These are phyloP conservation scores for Chenopodium berlandieri DNA, from an alignment of 148 eudicot genomes.

Conservation along the genomic window DNA sequence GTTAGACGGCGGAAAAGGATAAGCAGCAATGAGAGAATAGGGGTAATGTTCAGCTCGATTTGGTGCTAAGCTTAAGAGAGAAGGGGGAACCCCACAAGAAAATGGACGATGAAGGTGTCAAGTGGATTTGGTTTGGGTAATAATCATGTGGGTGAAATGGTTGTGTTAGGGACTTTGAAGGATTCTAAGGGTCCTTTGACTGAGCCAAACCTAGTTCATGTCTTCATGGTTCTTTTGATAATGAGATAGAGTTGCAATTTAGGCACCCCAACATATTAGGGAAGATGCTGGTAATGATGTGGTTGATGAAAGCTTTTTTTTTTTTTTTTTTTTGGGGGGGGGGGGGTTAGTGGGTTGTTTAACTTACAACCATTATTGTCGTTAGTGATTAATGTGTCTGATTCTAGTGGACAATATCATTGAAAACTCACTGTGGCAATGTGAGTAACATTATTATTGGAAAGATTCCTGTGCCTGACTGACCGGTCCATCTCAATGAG, in stretches of 20 bases:
- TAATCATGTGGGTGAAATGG: constrained; percentile 5
- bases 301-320: constrained; percentile 7
- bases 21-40: not conserved
- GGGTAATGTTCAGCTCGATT: constrained; percentile 21
- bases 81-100: constrained; percentile 31
- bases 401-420: too few relatives aligned
- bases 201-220: constrained; percentile 37
- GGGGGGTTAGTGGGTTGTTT: too few relatives aligned
- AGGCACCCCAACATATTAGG: not conserved
- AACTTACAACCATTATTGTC: too few relatives aligned
- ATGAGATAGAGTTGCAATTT: constrained; percentile 21
- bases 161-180: constrained; percentile 37
- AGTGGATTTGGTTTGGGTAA: not conserved
- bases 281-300: constrained; percentile 6
- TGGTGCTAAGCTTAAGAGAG: constrained; percentile 34
- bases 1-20: too few relatives aligned
- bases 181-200: not conserved
- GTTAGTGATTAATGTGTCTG: too few relatives aligned
- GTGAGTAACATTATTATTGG: not conserved
- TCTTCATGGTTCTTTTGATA: constrained; percentile 41
- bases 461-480: not conserved
- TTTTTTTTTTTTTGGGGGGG: too few relatives aligned
- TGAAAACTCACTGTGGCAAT: not conserved
- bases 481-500: not conserved
- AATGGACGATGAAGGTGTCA: constrained; percentile 5